Percentiles rank a stretch among this genome's conserved stretches.
Evolutionary conservation across 2,329 filamentous ascomycete species (phyloP).

Genomic region (Bipolaris sorokiniana): DNA sequence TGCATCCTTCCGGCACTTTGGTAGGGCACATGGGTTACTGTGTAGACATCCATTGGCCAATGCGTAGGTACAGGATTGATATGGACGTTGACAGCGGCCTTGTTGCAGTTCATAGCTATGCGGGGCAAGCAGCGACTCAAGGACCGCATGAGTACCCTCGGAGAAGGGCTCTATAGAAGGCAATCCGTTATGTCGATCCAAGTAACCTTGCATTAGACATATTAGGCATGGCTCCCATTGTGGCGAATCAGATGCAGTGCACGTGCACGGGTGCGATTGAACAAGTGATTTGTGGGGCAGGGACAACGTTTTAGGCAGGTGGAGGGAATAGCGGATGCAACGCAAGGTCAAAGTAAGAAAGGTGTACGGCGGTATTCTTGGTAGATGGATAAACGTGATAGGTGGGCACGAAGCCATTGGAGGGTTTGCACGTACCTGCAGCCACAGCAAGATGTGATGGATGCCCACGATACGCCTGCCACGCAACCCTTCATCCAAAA

Average conservation of each 20-base stretch:
- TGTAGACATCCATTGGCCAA: slow-evolving; percentile 11
- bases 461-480: background rate
- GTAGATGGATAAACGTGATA: slow-evolving; percentile 9
- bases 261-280: slow-evolving; percentile 13
- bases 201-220: background rate
- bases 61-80: background rate
- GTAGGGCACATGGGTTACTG: slow-evolving; percentile 13
- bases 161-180: slow-evolving; percentile 9
- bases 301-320: slow-evolving; percentile 29
- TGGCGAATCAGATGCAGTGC: slow-evolving; percentile 11
- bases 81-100: slow-evolving; percentile 7
- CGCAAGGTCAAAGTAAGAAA: slow-evolving; percentile 1
- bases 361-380: slow-evolving; percentile 3
- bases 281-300: slow-evolving; percentile 22
- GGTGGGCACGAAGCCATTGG: slow-evolving; percentile 10
- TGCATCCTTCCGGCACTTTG: background rate
- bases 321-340: slow-evolving; percentile 5
- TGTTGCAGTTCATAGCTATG: slow-evolving; percentile 4
- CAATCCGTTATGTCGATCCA: slow-evolving; percentile 10
- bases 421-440: slow-evolving; percentile 11
- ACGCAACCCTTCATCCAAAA: slow-evolving; percentile 28
- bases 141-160: slow-evolving; percentile 9
- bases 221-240: background rate
- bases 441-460: slow-evolving; percentile 1
- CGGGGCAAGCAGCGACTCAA: slow-evolving; percentile 6